Evolutionary conservation across 2,329 filamentous ascomycete species (phyloP).

Genomic region (Ophiocordyceps camponoti-leonardi): DNA sequence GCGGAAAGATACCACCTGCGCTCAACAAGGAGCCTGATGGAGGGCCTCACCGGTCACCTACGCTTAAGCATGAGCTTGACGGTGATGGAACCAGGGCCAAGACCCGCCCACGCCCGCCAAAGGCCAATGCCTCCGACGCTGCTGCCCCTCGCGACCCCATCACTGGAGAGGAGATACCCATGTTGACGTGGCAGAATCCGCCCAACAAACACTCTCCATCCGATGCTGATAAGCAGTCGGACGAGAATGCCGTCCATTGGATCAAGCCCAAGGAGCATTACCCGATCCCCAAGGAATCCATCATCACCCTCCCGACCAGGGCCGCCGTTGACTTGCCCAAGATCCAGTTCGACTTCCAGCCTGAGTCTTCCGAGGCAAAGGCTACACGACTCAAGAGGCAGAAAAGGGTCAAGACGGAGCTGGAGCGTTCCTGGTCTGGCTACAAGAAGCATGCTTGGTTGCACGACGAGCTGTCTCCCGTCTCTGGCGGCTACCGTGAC

Average conservation of each 20-base stretch:
- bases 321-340: constrained; percentile 52
- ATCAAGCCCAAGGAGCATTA: constrained; percentile 56
- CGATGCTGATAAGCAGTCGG: constrained; percentile 2
- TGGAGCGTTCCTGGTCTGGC: constrained; percentile 63
- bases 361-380: constrained; percentile 43
- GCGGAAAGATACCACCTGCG: too few relatives aligned
- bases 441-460: constrained; percentile 69
- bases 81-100: constrained; percentile 1
- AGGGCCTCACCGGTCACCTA: neutral
- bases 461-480: constrained; percentile 70
- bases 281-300: constrained; percentile 51
- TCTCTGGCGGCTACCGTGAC: constrained; percentile 50
- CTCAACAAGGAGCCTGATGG: neutral
- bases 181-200: constrained; percentile 11
- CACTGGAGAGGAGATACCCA: neutral
- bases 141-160: neutral
- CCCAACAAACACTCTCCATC: constrained; percentile 5
- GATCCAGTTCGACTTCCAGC: constrained; percentile 58
- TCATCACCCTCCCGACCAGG: constrained; percentile 62
- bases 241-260: constrained; percentile 43
- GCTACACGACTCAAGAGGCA: constrained; percentile 48
- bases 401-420: constrained; percentile 52
- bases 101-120: neutral
- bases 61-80: neutral
- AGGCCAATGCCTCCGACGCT: neutral